Percentiles rank a stretch among this genome's conserved stretches.
These are phyloP conservation scores for Monilinia vaccinii-corymbosi DNA, from an alignment of 2,329 filamentous ascomycete genomes.

Conservation along the genomic window DNA sequence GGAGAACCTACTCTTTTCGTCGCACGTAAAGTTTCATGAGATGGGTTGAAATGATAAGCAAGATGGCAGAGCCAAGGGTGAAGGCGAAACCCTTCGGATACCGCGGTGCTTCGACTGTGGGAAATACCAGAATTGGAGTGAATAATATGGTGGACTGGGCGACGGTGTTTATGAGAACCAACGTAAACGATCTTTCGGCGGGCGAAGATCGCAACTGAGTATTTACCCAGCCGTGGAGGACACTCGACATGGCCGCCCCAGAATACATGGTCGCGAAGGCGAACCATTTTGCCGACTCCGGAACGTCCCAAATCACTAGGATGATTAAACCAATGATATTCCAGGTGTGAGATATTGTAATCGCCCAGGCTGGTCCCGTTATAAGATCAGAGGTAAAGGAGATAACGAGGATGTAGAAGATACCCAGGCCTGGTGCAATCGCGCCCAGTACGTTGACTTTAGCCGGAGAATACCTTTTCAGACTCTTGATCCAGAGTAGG, in stretches of 20 bases:
- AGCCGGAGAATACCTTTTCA: slow-evolving; percentile 38
- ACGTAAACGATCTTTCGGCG: slow-evolving; percentile 33
- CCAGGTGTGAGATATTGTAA: slow-evolving; percentile 34
- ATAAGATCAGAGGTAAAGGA: slow-evolving; percentile 47
- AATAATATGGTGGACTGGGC: slow-evolving; percentile 31
- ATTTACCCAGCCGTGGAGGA: slow-evolving; percentile 40
- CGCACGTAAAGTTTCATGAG: background rate
- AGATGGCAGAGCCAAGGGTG: background rate
- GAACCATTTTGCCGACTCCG: slow-evolving; percentile 44
- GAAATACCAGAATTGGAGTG: background rate
- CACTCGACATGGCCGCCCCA: slow-evolving; percentile 36
- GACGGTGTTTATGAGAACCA: slow-evolving; percentile 36
- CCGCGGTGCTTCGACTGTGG: background rate
- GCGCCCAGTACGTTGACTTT: slow-evolving; percentile 43
- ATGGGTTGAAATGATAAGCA: background rate
- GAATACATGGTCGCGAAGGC: slow-evolving; percentile 38
- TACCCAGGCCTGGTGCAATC: slow-evolving; percentile 44
- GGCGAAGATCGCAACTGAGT: slow-evolving; percentile 32
- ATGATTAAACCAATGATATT: slow-evolving; percentile 44
- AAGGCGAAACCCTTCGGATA: background rate
- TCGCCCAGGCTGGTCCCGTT: slow-evolving; percentile 44
- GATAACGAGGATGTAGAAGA: slow-evolving; percentile 45
- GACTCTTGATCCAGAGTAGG: slow-evolving; percentile 24
- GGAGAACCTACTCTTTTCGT: background rate
- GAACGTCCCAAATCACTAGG: slow-evolving; percentile 46